Base-by-base conservation (phyloP, 2,329 filamentous ascomycete genomes). In the Cordyceps cateniannulata region DNA sequence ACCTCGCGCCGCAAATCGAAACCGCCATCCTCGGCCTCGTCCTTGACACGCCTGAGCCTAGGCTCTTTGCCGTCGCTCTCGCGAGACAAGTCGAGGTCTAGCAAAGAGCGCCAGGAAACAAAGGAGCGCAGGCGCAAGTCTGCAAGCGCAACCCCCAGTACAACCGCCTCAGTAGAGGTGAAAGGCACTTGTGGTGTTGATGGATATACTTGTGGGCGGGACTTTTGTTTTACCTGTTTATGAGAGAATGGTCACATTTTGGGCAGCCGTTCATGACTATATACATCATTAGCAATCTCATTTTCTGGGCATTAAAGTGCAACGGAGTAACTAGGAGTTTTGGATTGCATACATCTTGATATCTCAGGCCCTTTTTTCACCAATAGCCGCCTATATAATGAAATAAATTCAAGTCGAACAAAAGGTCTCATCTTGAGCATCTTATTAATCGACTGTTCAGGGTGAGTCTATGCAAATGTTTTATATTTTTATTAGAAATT, bases 221-320 rank as follows among this genome's bases (percentile, higher is more conserved):
- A 83, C 63, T 86, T 86, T 71, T 87, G 85, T 70, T 85, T 87
- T 65, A 76, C 75, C 10, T 86, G 84, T 66, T 72, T 83, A 62
- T 75, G 65, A 62, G 62, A 53, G 24, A 20, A 45, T 12, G 53
- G 3, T 27, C 6, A 42, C 6, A 25, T 1, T 12, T 53, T 40
- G 50, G 50, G n/a, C 32, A 53, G 29, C 32, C 27, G 10, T 40
- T 24, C 14, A 8, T 25, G 9, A 9, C 22, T 6, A 18, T 2
- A 5, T 18, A 4, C 32, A 22, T 27, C 24, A 27, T 32, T 20
- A 12, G 8, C 42, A 9, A 45, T 22, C 6, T 10, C n/a, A 35
- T 45, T 45, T 9, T 24, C 3, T 42, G 25, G 40, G 35, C 16
- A 55, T 49, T 29, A 29, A 20, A 29, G 7, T 27, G n/a, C n/a